phyloP scores from a whole-genome alignment of 805 yeast genomes.

The Helenozyma baotianmanensis region DNA sequence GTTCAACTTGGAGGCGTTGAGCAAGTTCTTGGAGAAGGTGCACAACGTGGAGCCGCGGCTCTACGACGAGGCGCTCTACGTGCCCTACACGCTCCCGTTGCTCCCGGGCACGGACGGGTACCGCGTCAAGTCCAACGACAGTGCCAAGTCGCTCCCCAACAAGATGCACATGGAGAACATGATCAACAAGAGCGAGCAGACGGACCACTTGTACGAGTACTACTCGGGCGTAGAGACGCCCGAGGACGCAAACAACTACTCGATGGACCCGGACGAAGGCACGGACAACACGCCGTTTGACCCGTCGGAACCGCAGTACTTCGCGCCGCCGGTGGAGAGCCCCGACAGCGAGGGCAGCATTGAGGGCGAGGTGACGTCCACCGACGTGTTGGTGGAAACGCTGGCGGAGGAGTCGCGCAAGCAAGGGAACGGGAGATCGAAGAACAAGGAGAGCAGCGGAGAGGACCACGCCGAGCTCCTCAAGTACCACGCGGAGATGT shows the following conservation, averaged over 20 bases:
- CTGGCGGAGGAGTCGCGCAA: background rate
- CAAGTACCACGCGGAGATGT: constrained; percentile 77
- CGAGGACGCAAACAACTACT: constrained; percentile 48
- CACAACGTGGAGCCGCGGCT: constrained; percentile 84
- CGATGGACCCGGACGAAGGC: constrained; percentile 42
- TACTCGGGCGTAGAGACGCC: constrained; percentile 74
- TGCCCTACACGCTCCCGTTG: constrained; percentile 82
- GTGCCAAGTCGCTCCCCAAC: constrained; percentile 39
- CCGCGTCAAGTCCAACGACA: constrained; percentile 65
- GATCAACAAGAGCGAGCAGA: constrained; percentile 75
- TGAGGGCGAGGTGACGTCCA: constrained; percentile 1
- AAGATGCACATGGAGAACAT: constrained; percentile 64
- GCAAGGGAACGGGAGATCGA: no score
- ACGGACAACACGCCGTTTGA: constrained; percentile 56
- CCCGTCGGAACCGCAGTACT: constrained; percentile 90
- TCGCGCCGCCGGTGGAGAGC: constrained; percentile 42
- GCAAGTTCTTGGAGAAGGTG: constrained; percentile 57
- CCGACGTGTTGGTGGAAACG: background rate
- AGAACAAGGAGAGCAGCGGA: background rate
- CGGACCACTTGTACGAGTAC: constrained; percentile 89
- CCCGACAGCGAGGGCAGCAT: constrained; percentile 16
- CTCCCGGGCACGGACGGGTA: constrained; percentile 80
- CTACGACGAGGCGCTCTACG: constrained; percentile 91
- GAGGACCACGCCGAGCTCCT: constrained; percentile 39
- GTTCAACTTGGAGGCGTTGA: constrained; percentile 58